Base-by-base conservation (phyloP, 768 basidiomycete species). In the Hydnomerulius pinastri region DNA sequence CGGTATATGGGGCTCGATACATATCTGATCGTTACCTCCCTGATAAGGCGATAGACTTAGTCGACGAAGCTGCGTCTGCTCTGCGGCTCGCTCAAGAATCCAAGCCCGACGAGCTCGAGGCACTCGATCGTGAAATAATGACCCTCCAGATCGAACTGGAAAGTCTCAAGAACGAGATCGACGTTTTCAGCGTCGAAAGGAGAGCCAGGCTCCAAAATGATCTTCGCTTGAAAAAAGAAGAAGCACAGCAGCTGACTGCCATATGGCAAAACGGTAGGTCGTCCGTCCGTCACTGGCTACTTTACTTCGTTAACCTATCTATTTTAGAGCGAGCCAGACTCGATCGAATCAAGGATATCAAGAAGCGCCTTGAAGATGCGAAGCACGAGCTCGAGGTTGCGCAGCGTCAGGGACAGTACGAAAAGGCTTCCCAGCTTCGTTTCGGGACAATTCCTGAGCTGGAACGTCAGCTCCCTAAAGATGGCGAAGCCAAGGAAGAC, bases 41-140 rank as follows among this genome's bases (percentile, higher is more conserved):
- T 0, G 93, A 97, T 70, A 95, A 95, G 64, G 88, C 90, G 9
- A 90, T 92, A 36, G 92, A 96, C 65, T 78, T 97, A 3, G 83
- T 98, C 1, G 96, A 98, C 67, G 96, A 98, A 68, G 94, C 94
- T 3, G 89, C 91, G 1, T 90, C 90, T 2, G 78, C 91, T 0
- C 75, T 98, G 4, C 83, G 92, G 0, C 81, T 97, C 4, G 89
- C 92, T 0, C 93, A 94, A 61, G 91, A 93, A 62, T 86, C 83
- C 27, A 92, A 93, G 62, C 93, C 93, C 0, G 87, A 92, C 46
- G 86, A 86, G 48, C 76, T 96, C 1, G 92, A 97, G 62, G 75
- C 77, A 1, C 78, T 95, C 10, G 89, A 93, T 51, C 76, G 93
- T 32, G 87, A 90, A 51, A 86, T 94, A 17, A 77, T 93, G 62